phyloP scores from a whole-genome alignment of 2,329 filamentous ascomycete genomes.

The Cylindrodendrum hubeiense region DNA sequence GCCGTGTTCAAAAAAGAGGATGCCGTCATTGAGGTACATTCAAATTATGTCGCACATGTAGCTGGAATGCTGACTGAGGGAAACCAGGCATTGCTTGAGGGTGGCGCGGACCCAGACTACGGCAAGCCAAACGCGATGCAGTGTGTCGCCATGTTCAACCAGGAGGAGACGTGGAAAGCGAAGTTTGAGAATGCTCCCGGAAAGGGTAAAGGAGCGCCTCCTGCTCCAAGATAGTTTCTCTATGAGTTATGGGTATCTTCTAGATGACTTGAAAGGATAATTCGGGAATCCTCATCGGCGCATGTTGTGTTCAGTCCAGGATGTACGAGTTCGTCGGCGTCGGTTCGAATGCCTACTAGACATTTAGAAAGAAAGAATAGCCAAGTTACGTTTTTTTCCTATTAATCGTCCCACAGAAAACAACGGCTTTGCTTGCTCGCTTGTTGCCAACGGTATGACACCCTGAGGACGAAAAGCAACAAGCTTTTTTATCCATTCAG shows the following conservation, averaged over 20 bases:
- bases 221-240: neutral
- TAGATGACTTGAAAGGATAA: neutral
- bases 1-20: slow-evolving; percentile 80
- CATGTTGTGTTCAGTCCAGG: neutral
- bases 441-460: neutral
- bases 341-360: too few relatives aligned
- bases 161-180: slow-evolving; percentile 62
- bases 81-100: slow-evolving; percentile 59
- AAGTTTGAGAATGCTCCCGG: slow-evolving; percentile 64
- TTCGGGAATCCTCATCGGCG: neutral
- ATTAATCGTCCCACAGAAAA: neutral
- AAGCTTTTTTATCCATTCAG: neutral
- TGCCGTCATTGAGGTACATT: slow-evolving; percentile 68
- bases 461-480: neutral
- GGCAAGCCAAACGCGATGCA: slow-evolving; percentile 63
- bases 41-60: neutral
- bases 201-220: slow-evolving; percentile 55
- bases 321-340: too few relatives aligned
- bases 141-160: slow-evolving; percentile 65
- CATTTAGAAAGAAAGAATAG: too few relatives aligned
- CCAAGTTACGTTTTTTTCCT: too few relatives aligned
- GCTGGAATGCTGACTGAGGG: neutral
- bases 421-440: neutral
- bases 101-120: slow-evolving; percentile 66
- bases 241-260: neutral